Conservation (phyloP, 108 stramenopile genomes). For the Pseudonitzschia pungens region DNA sequence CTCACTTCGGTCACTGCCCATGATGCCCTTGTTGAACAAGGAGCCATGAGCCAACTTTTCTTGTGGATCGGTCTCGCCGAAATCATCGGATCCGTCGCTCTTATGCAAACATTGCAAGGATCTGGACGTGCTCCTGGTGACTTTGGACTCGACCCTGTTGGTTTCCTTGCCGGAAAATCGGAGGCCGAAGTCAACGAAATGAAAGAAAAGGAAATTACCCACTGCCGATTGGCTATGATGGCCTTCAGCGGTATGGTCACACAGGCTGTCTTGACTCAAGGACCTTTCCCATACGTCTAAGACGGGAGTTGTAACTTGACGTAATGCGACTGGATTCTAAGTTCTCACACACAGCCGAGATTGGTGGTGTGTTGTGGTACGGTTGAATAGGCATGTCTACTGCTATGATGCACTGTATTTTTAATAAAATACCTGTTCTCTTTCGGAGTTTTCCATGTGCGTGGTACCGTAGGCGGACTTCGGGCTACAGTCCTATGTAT, state of each 20-base stretch:
- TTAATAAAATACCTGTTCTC: neutral
- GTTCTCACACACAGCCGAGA: neutral
- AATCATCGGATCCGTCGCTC: conserved; percentile 61
- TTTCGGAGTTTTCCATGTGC: neutral
- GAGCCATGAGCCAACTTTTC: conserved; percentile 79
- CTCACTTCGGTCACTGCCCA: conserved; percentile 83
- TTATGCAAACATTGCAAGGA: conserved; percentile 87
- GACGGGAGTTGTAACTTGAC: neutral
- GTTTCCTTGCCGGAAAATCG: conserved; percentile 69
- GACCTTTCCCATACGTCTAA: conserved; percentile 85
- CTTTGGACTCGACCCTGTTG: conserved; percentile 83
- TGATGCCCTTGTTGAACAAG: conserved; percentile 74
- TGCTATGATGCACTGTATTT: neutral
- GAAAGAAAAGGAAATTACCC: conserved; percentile 85
- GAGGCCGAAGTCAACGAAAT: conserved; percentile 67
- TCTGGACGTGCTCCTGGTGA: conserved; percentile 93
- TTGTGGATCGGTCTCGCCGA: conserved; percentile 76
- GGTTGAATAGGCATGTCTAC: neutral
- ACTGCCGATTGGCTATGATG: conserved; percentile 92
- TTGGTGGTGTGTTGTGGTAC: neutral
- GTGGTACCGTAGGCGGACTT: neutral
- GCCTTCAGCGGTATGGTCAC: conserved; percentile 90
- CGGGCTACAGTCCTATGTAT: neutral
- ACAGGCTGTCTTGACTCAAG: conserved; percentile 89
- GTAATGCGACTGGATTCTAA: neutral